A percentile compares a stretch with the other conserved stretches of the same genome.
Conservation (phyloP, 2,329 filamentous ascomycete species). For the Keithomyces neogunnii region DNA sequence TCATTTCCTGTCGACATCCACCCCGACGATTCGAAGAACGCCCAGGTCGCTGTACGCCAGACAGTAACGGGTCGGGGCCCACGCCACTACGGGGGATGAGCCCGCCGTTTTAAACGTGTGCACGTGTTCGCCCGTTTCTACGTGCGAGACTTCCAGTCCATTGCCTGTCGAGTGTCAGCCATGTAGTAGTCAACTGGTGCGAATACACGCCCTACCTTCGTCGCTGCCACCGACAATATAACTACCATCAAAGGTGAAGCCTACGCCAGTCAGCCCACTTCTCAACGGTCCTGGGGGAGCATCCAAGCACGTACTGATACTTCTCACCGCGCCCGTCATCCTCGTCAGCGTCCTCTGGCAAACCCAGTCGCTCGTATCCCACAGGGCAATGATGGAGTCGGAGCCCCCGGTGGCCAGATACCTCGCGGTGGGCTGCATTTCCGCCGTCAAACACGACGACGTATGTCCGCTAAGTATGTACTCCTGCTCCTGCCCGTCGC, state of each 20-base stretch:
- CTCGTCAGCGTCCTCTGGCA: constrained; percentile 63
- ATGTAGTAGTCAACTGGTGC: background rate
- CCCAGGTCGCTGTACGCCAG: constrained; percentile 66
- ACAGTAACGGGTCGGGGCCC: constrained; percentile 68
- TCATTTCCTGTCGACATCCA: constrained; percentile 37
- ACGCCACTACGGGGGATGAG: constrained; percentile 59
- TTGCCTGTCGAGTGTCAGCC: constrained; percentile 28
- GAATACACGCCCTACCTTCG: constrained; percentile 41
- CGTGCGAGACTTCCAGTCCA: constrained; percentile 61
- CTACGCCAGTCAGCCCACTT: constrained; percentile 23
- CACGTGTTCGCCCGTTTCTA: constrained; percentile 65
- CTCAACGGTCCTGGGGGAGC: background rate
- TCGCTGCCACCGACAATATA: constrained; percentile 69
- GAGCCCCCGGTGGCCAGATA: constrained; percentile 68
- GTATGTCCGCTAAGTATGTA: constrained; percentile 66
- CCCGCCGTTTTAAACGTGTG: constrained; percentile 62
- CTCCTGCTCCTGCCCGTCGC: constrained; percentile 32
- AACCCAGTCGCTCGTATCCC: constrained; percentile 72
- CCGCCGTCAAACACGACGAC: constrained; percentile 59
- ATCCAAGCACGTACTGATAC: constrained; percentile 45
- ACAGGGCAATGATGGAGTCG: constrained; percentile 67
- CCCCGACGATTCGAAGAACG: constrained; percentile 59
- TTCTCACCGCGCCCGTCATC: constrained; percentile 62
- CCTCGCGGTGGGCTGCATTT: constrained; percentile 61
- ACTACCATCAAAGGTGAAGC: constrained; percentile 71